These are phyloP conservation scores for Pistacia atlantica DNA, from an alignment of 345 rosid species.

Conservation along the genomic window DNA sequence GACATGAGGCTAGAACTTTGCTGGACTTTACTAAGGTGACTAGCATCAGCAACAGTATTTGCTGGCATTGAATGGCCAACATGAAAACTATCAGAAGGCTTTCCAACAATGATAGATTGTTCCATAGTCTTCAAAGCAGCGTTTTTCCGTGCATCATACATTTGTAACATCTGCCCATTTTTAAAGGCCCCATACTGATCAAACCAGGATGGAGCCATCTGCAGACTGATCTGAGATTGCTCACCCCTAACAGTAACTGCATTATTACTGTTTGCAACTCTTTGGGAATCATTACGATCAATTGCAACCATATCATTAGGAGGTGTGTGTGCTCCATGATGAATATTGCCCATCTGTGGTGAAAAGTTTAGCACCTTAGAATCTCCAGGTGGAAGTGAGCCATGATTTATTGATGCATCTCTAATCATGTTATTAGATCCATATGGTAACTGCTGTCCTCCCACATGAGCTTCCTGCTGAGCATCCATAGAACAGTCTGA, in stretches of 20 bases:
- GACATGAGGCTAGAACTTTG: conserved; percentile 33
- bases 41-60: conserved; percentile 37
- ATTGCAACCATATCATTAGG: conserved; percentile 35
- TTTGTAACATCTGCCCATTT: conserved; percentile 62
- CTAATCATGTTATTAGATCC: conserved; percentile 36
- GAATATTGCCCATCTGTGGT: conserved; percentile 28
- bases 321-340: conserved; percentile 29
- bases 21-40: conserved; percentile 31
- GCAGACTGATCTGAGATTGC: conserved; percentile 62
- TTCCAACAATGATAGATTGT: conserved; percentile 42
- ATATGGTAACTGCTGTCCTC: conserved; percentile 41
- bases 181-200: conserved; percentile 66
- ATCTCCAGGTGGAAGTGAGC: conserved; percentile 37
- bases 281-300: conserved; percentile 40
- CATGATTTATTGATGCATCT: conserved; percentile 30
- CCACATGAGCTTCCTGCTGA: conserved; percentile 38
- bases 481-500: conserved; percentile 41
- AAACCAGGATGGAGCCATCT: conserved; percentile 83
- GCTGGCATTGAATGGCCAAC: conserved; percentile 34
- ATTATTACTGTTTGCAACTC: conserved; percentile 35
- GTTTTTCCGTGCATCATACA: conserved; percentile 42
- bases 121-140: conserved; percentile 43
- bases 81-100: conserved; percentile 45
- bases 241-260: conserved; percentile 43
- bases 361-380: conserved; percentile 38